Evolutionary conservation across 1,284 basidiomycete species (phyloP).

Genomic region (Austropuccinia psidii): DNA sequence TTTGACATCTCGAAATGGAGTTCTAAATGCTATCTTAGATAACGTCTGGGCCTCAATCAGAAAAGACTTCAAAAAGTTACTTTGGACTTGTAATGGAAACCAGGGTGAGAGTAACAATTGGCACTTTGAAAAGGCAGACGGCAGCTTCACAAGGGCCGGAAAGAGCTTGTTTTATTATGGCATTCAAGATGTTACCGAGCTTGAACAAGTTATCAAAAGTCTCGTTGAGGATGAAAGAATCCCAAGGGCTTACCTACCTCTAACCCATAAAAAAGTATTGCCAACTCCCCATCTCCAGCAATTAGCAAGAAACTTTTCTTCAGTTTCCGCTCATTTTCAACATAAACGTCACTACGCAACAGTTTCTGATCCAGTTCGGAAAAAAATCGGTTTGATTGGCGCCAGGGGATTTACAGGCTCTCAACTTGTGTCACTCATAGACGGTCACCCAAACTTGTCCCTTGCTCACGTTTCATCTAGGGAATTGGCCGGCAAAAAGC

Average conservation of each 20-base stretch:
- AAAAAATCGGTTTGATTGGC: slow-evolving; percentile 88
- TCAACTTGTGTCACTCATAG: slow-evolving; percentile 74
- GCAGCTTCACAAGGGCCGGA: slow-evolving; percentile 90
- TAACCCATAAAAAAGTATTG: slow-evolving; percentile 69
- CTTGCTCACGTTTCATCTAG: slow-evolving; percentile 93
- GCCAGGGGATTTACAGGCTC: slow-evolving; percentile 94
- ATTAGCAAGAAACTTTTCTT: slow-evolving; percentile 51
- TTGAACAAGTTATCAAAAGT: slow-evolving; percentile 72
- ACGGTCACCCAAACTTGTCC: slow-evolving; percentile 74
- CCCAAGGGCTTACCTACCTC: slow-evolving; percentile 77
- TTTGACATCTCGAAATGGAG: slow-evolving; percentile 73
- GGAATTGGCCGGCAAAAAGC: slow-evolving; percentile 73
- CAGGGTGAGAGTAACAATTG: slow-evolving; percentile 72
- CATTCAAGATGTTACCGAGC: slow-evolving; percentile 80
- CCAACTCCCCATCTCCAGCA: slow-evolving; percentile 50
- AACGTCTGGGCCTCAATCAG: slow-evolving; percentile 94
- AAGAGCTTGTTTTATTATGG: slow-evolving; percentile 95
- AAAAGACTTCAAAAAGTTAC: slow-evolving; percentile 86
- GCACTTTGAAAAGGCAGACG: slow-evolving; percentile 98
- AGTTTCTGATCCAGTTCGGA: slow-evolving; percentile 51
- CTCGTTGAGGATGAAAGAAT: slow-evolving; percentile 82
- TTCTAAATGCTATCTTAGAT: slow-evolving; percentile 90
- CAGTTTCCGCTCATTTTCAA: slow-evolving; percentile 48
- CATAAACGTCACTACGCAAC: slow-evolving; percentile 55
- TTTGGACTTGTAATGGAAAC: slow-evolving; percentile 92